Percentiles rank a stretch among this genome's conserved stretches.
Conservation (phyloP, 2,329 filamentous ascomycete species). For the Atkinsonella hypoxylon region DNA sequence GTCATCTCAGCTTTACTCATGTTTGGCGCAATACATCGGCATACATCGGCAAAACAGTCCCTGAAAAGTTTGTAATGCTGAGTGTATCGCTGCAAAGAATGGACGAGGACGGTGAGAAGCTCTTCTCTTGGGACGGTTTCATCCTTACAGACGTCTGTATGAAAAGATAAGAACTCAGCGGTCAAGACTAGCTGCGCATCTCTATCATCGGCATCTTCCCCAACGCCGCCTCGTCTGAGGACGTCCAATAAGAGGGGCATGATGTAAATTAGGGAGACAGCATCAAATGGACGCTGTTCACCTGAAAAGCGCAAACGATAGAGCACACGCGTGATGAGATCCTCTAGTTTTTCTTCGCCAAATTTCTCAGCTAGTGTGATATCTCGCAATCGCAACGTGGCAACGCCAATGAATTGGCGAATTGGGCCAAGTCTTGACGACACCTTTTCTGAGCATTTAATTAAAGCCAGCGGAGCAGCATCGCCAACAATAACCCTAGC, state of each 20-base stretch:
- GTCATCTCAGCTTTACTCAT: constrained; percentile 61
- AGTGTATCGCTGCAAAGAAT: constrained; percentile 75
- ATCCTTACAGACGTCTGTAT: constrained; percentile 70
- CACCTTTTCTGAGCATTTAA: constrained; percentile 66
- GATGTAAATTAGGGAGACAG: constrained; percentile 76
- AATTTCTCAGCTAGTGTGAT: constrained; percentile 62
- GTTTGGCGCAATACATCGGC: constrained; percentile 72
- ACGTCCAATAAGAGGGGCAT: constrained; percentile 72
- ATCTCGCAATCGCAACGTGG: constrained; percentile 68
- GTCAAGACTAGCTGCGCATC: constrained; percentile 86
- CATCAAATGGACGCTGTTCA: constrained; percentile 89
- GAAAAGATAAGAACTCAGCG: constrained; percentile 78
- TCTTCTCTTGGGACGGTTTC: constrained; percentile 63
- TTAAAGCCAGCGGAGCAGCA: constrained; percentile 63
- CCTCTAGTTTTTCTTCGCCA: constrained; percentile 68
- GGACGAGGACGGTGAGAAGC: constrained; percentile 59
- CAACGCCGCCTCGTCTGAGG: constrained; percentile 68
- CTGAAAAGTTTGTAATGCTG: constrained; percentile 94
- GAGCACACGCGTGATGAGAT: constrained; percentile 74
- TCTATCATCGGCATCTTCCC: constrained; percentile 59
- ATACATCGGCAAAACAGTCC: constrained; percentile 80
- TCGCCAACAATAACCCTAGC: constrained; percentile 74
- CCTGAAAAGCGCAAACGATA: constrained; percentile 84
- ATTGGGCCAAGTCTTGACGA: constrained; percentile 63
- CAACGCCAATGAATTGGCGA: constrained; percentile 75